Percentiles rank a stretch among this genome's conserved stretches.
Conservation (phyloP, 2,329 filamentous ascomycete genomes). For the Lasiodiplodia theobromae region DNA sequence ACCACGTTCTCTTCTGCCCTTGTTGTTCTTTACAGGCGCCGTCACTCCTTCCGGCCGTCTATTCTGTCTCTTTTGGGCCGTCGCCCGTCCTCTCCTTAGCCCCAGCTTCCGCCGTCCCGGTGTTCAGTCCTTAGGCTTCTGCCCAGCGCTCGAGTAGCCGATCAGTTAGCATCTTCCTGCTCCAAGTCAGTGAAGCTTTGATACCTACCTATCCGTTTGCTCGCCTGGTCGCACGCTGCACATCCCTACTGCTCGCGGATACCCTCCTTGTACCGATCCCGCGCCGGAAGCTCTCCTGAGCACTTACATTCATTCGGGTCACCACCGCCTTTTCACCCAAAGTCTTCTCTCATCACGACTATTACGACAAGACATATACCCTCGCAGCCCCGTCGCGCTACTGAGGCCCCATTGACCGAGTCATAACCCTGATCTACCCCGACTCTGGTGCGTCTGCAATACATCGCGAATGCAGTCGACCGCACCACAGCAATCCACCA, state of each 20-base stretch:
- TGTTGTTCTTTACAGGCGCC: conserved; percentile 50
- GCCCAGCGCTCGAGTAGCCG: conserved; percentile 45
- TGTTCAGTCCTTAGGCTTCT: conserved; percentile 38
- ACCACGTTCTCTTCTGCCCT: conserved; percentile 44
- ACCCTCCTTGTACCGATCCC: conserved; percentile 38
- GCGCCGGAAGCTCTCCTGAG: conserved; percentile 35
- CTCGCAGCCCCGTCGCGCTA: conserved; percentile 14
- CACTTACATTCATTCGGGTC: conserved; percentile 28
- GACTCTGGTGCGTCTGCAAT: conserved; percentile 7
- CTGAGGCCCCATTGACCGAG: conserved; percentile 22
- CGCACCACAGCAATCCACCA: conserved; percentile 18
- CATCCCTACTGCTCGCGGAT: conserved; percentile 30
- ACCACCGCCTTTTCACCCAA: conserved; percentile 24
- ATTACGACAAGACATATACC: conserved; percentile 26
- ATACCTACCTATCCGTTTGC: conserved; percentile 39
- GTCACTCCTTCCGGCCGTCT: conserved; percentile 52
- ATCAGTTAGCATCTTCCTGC: conserved; percentile 36
- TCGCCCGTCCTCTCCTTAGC: conserved; percentile 50
- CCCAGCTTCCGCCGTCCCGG: conserved; percentile 30
- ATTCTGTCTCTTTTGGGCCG: conserved; percentile 42
- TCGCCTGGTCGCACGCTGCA: conserved; percentile 43
- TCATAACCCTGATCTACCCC: conserved; percentile 16
- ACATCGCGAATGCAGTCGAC: conserved; percentile 30
- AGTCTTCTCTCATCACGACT: conserved; percentile 25
- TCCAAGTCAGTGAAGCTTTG: conserved; percentile 41